phyloP scores from a whole-genome alignment of 768 basidiomycete species.

The Suillus subluteus region DNA sequence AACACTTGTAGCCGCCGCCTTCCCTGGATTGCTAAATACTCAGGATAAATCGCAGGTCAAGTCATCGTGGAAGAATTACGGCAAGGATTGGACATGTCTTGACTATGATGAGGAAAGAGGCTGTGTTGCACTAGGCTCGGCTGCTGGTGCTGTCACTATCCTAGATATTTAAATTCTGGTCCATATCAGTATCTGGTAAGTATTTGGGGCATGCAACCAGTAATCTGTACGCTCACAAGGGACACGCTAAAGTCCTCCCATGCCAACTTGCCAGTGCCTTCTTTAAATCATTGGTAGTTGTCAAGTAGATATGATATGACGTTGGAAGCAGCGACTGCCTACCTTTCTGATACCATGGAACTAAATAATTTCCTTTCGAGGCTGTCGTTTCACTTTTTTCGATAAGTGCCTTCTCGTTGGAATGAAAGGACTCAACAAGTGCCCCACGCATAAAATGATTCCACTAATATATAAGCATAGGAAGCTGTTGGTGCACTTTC shows the following conservation, averaged over 20 bases:
- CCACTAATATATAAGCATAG: not conserved
- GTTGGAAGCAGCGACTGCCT: not conserved
- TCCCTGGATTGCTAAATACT: conserved; percentile 45
- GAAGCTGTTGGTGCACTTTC: not conserved
- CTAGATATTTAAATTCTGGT: conserved; percentile 34
- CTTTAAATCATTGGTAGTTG: not conserved
- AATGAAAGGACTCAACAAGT: not conserved
- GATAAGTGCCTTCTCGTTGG: not conserved
- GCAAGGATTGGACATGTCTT: conserved; percentile 56
- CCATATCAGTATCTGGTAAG: not conserved
- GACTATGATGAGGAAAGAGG: conserved; percentile 66
- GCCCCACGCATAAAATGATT: not conserved
- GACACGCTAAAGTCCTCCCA: not conserved
- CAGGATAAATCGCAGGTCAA: conserved; percentile 29
- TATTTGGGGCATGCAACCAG: not conserved
- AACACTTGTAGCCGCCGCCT: conserved; percentile 49
- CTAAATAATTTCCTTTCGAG: not conserved
- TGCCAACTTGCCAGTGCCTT: not conserved
- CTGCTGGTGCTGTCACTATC: conserved; percentile 49
- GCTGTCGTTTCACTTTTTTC: not conserved
- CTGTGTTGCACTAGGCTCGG: conserved; percentile 54
- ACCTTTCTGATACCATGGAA: not conserved
- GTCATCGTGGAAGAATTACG: conserved; percentile 36
- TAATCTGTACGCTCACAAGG: not conserved
- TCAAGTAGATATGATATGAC: not conserved